These are phyloP conservation scores for Trypanosoma vivax DNA, from an alignment of 208 protist genomes.

Conservation along the genomic window DNA sequence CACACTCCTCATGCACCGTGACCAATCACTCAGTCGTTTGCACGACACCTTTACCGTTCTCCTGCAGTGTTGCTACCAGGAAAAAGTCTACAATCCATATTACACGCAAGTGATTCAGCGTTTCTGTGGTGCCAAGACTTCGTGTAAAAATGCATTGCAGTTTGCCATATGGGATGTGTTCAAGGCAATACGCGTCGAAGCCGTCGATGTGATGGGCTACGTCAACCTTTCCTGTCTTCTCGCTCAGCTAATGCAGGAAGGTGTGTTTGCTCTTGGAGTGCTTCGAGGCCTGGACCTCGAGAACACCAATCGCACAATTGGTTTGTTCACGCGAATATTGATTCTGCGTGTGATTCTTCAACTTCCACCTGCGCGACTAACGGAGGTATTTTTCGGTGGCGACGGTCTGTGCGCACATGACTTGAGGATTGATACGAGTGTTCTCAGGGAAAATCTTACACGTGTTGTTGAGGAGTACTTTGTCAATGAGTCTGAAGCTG, in stretches of 20 bases:
- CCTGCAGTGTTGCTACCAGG: slow-evolving; percentile 64
- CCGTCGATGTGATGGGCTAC: slow-evolving; percentile 52
- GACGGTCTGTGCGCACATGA: slow-evolving; percentile 55
- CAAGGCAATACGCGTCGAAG: slow-evolving; percentile 64
- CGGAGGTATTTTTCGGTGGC: slow-evolving; percentile 74
- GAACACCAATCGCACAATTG: slow-evolving; percentile 64
- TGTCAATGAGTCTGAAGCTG: slow-evolving; percentile 47
- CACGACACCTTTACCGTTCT: slow-evolving; percentile 58
- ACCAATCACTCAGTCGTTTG: slow-evolving; percentile 55
- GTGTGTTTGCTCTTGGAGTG: slow-evolving; percentile 52
- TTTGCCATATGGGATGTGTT: slow-evolving; percentile 81
- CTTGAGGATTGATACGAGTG: slow-evolving; percentile 44
- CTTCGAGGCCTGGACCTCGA: slow-evolving; percentile 83
- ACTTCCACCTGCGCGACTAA: slow-evolving; percentile 42
- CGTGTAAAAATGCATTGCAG: slow-evolving; percentile 65
- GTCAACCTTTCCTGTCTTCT: slow-evolving; percentile 67
- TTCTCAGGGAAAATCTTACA: slow-evolving; percentile 38
- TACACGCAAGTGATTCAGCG: slow-evolving; percentile 68
- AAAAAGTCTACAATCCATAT: slow-evolving; percentile 64
- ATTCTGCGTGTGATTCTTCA: slow-evolving; percentile 66
- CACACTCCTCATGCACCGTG: slow-evolving; percentile 68
- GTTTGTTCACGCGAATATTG: slow-evolving; percentile 68
- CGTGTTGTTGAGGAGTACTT: slow-evolving; percentile 72
- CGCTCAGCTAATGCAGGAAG: slow-evolving; percentile 40
- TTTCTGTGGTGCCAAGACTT: slow-evolving; percentile 51